Evolutionary conservation across 176 grass and related monocot species (phyloP).

Genomic region (Rhipidocladum racemiflorum): DNA sequence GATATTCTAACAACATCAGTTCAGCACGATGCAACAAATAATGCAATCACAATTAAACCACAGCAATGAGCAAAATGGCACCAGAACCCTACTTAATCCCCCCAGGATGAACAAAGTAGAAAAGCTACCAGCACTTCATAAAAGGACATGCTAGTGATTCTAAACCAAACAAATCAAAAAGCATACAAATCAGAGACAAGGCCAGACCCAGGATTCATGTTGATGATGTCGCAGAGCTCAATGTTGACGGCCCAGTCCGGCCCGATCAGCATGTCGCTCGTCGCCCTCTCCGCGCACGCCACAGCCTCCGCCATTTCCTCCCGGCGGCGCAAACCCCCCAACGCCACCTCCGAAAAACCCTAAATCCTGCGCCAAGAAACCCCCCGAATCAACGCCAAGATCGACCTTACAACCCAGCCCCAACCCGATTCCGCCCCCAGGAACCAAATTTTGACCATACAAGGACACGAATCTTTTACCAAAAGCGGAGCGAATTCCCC

Average conservation of each 20-base stretch:
- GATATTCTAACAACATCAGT: neutral
- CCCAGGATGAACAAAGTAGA: neutral
- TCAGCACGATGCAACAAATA: neutral
- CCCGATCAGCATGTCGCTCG: constrained; percentile 85
- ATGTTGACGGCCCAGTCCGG: constrained; percentile 98
- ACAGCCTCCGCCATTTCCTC: constrained; percentile 51
- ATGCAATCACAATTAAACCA: neutral
- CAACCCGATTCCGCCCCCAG: neutral
- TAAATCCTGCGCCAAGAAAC: constrained; percentile 31
- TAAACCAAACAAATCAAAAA: constrained; percentile 12
- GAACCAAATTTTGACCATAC: neutral
- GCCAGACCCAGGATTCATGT: constrained; percentile 78
- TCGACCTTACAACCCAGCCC: neutral
- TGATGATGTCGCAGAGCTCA: constrained; percentile 99
- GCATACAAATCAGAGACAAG: neutral
- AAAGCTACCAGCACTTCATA: neutral
- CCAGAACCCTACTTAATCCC: neutral
- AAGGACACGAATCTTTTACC: constrained; percentile 1
- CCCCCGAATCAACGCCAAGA: constrained; percentile 21
- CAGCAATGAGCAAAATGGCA: neutral
- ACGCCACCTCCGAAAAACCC: constrained; percentile 20
- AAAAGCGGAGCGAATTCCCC: constrained; percentile 31
- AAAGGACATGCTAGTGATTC: neutral
- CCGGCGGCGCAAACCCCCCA: neutral
- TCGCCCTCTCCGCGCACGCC: constrained; percentile 81